Conservation (phyloP, 148 eudicot species). For the Simmondsia chinensis region DNA sequence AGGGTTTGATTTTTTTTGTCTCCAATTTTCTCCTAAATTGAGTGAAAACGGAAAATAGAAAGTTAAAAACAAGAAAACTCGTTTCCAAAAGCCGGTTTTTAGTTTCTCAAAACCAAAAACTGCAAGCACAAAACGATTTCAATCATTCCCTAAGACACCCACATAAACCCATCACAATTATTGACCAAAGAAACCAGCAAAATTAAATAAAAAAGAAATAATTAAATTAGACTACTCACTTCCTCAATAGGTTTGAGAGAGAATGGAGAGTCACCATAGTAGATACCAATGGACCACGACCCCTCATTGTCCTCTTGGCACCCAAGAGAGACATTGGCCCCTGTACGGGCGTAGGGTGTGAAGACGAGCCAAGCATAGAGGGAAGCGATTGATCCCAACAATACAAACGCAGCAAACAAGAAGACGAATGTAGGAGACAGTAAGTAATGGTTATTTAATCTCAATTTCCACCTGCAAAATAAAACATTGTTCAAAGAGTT, state of each 20-base stretch:
- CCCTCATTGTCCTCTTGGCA: slow-evolving; percentile 79
- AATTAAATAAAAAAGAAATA: neutral
- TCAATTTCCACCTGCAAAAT: too few species aligned
- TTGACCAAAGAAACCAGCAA: neutral
- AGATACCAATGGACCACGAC: slow-evolving; percentile 86
- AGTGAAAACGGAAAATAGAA: too few species aligned
- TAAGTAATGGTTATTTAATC: slow-evolving; percentile 13
- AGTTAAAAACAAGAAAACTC: too few species aligned
- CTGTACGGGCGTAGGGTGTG: slow-evolving; percentile 35
- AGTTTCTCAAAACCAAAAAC: neutral
- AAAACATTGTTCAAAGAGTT: too few species aligned
- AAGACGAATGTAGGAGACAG: slow-evolving; percentile 33
- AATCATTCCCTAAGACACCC: neutral
- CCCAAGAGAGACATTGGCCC: slow-evolving; percentile 23
- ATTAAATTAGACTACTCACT: slow-evolving; percentile 24
- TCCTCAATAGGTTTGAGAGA: slow-evolving; percentile 64
- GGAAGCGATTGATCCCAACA: slow-evolving; percentile 45
- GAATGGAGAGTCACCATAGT: slow-evolving; percentile 79
- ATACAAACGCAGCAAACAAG: slow-evolving; percentile 28
- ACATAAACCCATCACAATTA: neutral
- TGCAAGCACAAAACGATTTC: neutral
- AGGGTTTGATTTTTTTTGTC: too few species aligned
- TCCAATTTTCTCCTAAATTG: too few species aligned
- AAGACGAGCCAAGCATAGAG: slow-evolving; percentile 51
- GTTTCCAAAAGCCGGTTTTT: too few species aligned